Percentiles rank a stretch among this genome's conserved stretches.
phyloP scores from a whole-genome alignment of 352 stramenopile genomes.

The Elongisporangium senticosum region DNA sequence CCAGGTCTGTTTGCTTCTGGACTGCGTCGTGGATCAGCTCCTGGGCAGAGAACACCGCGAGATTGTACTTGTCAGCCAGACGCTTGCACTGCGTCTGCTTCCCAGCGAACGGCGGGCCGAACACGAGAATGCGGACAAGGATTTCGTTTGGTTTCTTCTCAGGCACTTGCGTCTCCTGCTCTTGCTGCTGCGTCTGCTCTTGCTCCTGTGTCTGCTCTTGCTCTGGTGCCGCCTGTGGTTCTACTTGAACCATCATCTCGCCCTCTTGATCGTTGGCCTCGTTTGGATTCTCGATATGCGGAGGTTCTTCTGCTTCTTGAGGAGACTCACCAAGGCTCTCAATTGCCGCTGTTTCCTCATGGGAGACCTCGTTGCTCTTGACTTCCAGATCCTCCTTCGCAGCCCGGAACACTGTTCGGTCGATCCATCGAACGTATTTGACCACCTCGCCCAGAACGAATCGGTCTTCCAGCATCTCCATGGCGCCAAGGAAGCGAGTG shows the following conservation, averaged over 20 bases:
- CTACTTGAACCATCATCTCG: not conserved
- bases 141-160: not conserved
- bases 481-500: slow-evolving; percentile 37
- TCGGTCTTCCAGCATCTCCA: slow-evolving; percentile 35
- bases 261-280: not conserved
- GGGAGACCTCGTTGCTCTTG: not conserved
- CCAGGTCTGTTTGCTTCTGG: slow-evolving; percentile 21
- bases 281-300: not conserved
- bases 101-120: slow-evolving; percentile 54
- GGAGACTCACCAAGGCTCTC: not conserved
- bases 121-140: slow-evolving; percentile 46
- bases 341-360: not conserved
- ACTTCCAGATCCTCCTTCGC: not conserved
- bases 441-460: slow-evolving; percentile 52
- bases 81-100: slow-evolving; percentile 47
- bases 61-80: slow-evolving; percentile 44
- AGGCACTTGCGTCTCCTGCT: not conserved
- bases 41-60: slow-evolving; percentile 49
- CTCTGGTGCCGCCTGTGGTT: not conserved
- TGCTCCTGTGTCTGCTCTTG: too few species aligned
- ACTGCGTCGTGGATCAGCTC: slow-evolving; percentile 29
- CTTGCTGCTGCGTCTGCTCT: too few species aligned
- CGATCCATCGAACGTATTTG: slow-evolving; percentile 61
- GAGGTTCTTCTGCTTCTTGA: not conserved
- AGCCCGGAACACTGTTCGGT: slow-evolving; percentile 4